A percentile compares a stretch with the other conserved stretches of the same genome.
Evolutionary conservation across 768 basidiomycete genomes (phyloP).

Genomic region (Serendipita indica): DNA sequence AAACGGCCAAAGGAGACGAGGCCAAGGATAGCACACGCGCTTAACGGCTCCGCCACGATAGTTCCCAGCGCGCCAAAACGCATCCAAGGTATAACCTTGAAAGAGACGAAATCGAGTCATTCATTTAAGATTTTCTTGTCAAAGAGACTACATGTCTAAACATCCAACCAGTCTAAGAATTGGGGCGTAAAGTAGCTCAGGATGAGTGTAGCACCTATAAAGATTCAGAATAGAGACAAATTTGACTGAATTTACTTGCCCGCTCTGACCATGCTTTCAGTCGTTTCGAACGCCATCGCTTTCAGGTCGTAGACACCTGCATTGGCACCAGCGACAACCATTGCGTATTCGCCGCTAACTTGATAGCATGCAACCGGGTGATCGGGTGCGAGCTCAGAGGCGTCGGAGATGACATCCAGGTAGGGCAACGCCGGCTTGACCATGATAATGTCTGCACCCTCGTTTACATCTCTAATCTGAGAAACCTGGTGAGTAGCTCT

Average conservation of each 20-base stretch:
- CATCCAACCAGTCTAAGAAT: slow-evolving; percentile 73
- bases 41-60: too few relatives aligned
- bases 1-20: too few relatives aligned
- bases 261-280: slow-evolving; percentile 83
- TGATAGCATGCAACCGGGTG: slow-evolving; percentile 95
- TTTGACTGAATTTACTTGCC: slow-evolving; percentile 33
- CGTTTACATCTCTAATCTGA: slow-evolving; percentile 71
- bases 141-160: too few relatives aligned
- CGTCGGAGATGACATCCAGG: slow-evolving; percentile 89
- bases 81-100: too few relatives aligned
- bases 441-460: slow-evolving; percentile 98
- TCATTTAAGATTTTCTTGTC: too few relatives aligned
- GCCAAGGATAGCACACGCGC: too few relatives aligned
- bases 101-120: too few relatives aligned
- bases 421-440: slow-evolving; percentile 95
- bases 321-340: slow-evolving; percentile 85
- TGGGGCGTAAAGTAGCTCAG: slow-evolving; percentile 94
- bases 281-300: slow-evolving; percentile 87
- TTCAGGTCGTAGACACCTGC: slow-evolving; percentile 89
- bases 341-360: slow-evolving; percentile 95
- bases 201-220: slow-evolving; percentile 70
- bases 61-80: too few relatives aligned
- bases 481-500: slow-evolving; percentile 7
- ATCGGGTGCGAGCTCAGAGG: slow-evolving; percentile 61
- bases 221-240: not conserved